These are phyloP conservation scores for Colletotrichum tropicicola DNA, from an alignment of 2,329 filamentous ascomycete species.

Conservation along the genomic window DNA sequence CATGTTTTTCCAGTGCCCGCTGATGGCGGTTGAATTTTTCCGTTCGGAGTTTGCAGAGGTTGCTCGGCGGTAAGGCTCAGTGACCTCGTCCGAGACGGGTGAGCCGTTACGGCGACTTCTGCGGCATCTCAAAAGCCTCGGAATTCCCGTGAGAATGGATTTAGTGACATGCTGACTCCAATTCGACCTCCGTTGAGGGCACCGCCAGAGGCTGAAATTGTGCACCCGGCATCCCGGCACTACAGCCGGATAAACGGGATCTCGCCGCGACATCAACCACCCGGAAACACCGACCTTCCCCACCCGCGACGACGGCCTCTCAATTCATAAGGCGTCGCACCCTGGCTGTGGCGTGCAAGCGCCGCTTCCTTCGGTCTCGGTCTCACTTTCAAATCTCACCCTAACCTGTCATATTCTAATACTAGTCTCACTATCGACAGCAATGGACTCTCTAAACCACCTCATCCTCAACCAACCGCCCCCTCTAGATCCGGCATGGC, in stretches of 20 bases:
- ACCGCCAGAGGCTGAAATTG: background rate
- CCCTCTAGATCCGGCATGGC: slow-evolving; percentile 50
- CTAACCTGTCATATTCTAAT: background rate
- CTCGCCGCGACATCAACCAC: slow-evolving; percentile 20
- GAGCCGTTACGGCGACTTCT: background rate
- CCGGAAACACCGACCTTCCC: slow-evolving; percentile 21
- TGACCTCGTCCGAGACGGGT: background rate
- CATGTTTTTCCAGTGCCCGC: background rate
- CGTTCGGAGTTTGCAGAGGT: slow-evolving; percentile 12
- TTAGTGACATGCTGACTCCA: background rate
- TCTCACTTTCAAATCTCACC: background rate
- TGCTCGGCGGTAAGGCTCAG: slow-evolving; percentile 9
- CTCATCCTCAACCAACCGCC: slow-evolving; percentile 35
- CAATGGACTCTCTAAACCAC: slow-evolving; percentile 4
- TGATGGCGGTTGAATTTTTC: slow-evolving; percentile 8
- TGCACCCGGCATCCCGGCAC: background rate
- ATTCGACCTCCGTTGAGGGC: background rate
- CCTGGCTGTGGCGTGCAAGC: background rate
- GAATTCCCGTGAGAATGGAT: background rate
- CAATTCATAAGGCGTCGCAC: slow-evolving; percentile 1
- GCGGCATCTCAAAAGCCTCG: background rate
- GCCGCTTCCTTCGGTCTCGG: background rate
- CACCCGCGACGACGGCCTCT: background rate
- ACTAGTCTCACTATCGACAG: background rate
- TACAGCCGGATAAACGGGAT: slow-evolving; percentile 25